These are phyloP conservation scores for Ganoderma boninense DNA, from an alignment of 1,284 basidiomycete species.

Conservation along the genomic window DNA sequence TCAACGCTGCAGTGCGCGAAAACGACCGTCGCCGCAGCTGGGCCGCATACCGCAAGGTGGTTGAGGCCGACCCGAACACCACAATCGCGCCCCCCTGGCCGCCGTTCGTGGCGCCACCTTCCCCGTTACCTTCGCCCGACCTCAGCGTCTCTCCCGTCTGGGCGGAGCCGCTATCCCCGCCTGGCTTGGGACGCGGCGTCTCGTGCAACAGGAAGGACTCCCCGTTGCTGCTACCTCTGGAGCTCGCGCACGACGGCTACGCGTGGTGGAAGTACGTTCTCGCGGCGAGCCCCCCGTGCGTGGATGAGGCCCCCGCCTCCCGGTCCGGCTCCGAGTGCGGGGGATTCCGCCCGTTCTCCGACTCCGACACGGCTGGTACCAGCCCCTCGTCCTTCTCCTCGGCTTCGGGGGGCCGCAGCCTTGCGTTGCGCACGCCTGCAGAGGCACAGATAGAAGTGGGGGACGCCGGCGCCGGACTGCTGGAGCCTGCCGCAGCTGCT, in stretches of 20 bases:
- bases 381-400: background rate
- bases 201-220: background rate
- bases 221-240: background rate
- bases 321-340: background rate
- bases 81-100: slow-evolving; percentile 11
- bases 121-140: background rate
- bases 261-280: slow-evolving; percentile 6
- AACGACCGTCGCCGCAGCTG: background rate
- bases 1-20: slow-evolving; percentile 1
- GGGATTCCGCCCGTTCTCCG: background rate
- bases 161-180: background rate
- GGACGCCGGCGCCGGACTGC: background rate
- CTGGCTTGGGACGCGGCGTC: background rate
- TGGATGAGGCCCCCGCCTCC: background rate
- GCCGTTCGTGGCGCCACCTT: slow-evolving; percentile 1
- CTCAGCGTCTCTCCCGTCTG: background rate
- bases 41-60: slow-evolving; percentile 6
- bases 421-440: background rate
- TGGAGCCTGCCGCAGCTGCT: slow-evolving; percentile 4
- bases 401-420: slow-evolving; percentile 1
- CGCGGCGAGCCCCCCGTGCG: background rate
- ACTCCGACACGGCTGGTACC: background rate
- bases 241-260: background rate
- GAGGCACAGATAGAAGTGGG: background rate
- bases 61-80: slow-evolving; percentile 4